phyloP scores from a whole-genome alignment of 2,329 filamentous ascomycete species.

The Tolypocladium ophioglossoides region DNA sequence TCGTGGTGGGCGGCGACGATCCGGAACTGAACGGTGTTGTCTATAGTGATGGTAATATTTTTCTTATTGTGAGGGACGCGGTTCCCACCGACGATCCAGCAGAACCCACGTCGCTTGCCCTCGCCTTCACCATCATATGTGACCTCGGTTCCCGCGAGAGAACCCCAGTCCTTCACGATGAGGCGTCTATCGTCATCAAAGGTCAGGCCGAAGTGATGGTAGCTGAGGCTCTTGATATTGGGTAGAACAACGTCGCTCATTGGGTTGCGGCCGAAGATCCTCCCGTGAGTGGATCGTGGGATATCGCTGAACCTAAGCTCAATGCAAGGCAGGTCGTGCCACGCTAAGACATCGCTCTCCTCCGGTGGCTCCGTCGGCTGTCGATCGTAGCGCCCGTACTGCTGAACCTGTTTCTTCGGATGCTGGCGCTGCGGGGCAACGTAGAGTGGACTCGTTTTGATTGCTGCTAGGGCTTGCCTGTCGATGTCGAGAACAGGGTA shows the following conservation, averaged over 20 bases:
- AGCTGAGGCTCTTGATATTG: background rate
- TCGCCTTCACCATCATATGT: slow-evolving; percentile 6
- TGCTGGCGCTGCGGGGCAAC: background rate
- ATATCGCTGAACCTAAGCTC: slow-evolving; percentile 3
- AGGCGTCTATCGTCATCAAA: slow-evolving; percentile 6
- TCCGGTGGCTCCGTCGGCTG: slow-evolving; percentile 4
- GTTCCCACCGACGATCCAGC: slow-evolving; percentile 11
- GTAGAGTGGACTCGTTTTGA: background rate
- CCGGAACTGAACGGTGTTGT: background rate
- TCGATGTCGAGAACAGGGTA: background rate
- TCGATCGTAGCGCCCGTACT: background rate
- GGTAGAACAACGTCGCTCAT: slow-evolving; percentile 4
- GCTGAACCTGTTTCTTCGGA: background rate
- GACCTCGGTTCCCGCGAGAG: slow-evolving; percentile 8
- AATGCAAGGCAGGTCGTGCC: slow-evolving; percentile 1
- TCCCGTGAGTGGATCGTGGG: slow-evolving; percentile 2
- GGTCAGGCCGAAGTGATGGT: slow-evolving; percentile 6
- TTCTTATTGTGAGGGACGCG: background rate
- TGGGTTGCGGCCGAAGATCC: slow-evolving; percentile 3
- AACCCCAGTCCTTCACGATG: slow-evolving; percentile 10
- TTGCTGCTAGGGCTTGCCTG: background rate
- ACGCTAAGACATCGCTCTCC: background rate
- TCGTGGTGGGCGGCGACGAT: slow-evolving; percentile 2
- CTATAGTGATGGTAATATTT: slow-evolving; percentile 2
- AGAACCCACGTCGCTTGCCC: slow-evolving; percentile 7